Evolutionary conservation across 768 basidiomycete genomes (phyloP), one percentile per base, ranked within the genome.

Genomic region (Lepiota brunneoincarnata): DNA sequence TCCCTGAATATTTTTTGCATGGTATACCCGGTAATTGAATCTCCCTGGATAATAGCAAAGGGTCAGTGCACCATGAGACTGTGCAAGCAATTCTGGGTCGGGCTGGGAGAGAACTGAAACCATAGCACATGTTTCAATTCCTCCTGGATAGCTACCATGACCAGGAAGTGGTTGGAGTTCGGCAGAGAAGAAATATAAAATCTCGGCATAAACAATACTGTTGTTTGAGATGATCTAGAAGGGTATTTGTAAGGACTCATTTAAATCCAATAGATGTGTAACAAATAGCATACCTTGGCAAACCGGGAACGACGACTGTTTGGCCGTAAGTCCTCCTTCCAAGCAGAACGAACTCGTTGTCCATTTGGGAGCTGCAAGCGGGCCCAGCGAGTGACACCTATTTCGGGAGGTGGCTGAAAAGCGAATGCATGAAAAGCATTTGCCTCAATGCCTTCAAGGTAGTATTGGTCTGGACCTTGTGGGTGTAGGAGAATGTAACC

Each of bases 361-460:
- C 67, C 67, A 59, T 67, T 71, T 34, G 67, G 66, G 6, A 70
- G 60, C 11, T 49, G 59, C n/a, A 72, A 51, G 11, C 67, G 58
- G n/a, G 68, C 67, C 69, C 68, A 70, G 2, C 61, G 55, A 2
- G 9, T 24, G 15, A 64, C 20, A n/a, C n/a, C n/a, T n/a, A n/a
- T n/a, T n/a, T n/a, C n/a, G n/a, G n/a, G n/a, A n/a, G n/a, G n/a
- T n/a, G n/a, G n/a, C n/a, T n/a, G n/a, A n/a, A n/a, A n/a, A n/a
- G n/a, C n/a, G n/a, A n/a, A n/a, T n/a, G n/a, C n/a, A n/a, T 21
- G 56, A 34, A 26, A 37, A 21, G 38, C 45, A 23, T 14, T 34
- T 31, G n/a, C 26, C 18, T 72, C 70, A 41, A 43, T 12, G 6
- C 15, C 17, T 17, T 40, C 34, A 17, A n/a, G 4, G 10, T 42